Evolutionary conservation across 148 eudicot genomes (phyloP).

Genomic region (Nepenthes mirabilis): DNA sequence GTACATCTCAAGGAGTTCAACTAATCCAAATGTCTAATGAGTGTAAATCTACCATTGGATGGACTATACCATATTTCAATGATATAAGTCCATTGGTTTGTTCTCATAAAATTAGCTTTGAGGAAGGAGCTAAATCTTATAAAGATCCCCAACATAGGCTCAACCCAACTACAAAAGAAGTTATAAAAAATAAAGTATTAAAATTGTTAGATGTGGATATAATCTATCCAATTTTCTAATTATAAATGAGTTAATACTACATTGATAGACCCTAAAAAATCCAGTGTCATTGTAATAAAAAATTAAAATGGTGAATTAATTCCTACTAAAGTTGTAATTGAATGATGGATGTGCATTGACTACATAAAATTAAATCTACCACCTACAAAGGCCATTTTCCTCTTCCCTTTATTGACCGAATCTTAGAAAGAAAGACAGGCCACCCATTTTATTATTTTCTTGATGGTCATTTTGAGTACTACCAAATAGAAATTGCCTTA

Average conservation of each 20-base stretch:
- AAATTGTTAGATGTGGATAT: background rate
- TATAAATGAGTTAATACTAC: background rate
- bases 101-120: background rate
- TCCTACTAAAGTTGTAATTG: background rate
- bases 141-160: background rate
- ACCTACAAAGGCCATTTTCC: background rate
- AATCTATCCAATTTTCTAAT: background rate
- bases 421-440: background rate
- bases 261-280: background rate
- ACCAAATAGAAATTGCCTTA: background rate
- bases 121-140: background rate
- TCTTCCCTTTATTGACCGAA: background rate
- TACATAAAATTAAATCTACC: background rate
- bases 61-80: background rate
- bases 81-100: background rate
- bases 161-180: background rate
- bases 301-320: background rate
- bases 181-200: no score
- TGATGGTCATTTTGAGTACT: constrained; percentile 3
- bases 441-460: constrained; percentile 1
- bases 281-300: background rate
- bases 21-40: background rate
- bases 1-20: background rate
- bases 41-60: background rate
- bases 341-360: background rate